phyloP scores from a whole-genome alignment of 208 protist genomes.

The Paratrypanosoma confusum region DNA sequence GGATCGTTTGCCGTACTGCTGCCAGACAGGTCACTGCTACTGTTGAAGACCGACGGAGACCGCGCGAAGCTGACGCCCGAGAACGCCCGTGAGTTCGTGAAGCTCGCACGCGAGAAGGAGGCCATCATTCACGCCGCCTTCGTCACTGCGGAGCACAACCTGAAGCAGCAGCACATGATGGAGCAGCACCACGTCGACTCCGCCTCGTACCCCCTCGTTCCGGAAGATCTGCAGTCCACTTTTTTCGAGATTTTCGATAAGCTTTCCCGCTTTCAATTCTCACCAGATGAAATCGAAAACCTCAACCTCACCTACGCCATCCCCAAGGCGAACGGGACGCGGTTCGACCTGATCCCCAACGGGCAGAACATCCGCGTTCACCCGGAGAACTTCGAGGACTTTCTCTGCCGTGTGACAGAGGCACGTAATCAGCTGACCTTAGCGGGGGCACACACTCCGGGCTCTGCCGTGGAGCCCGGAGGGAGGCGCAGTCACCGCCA shows the following conservation, averaged over 20 bases:
- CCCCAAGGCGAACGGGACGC: constrained; percentile 2
- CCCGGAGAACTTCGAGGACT: constrained; percentile 25
- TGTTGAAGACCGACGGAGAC: constrained; percentile 6
- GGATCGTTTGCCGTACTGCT: constrained; percentile 3
- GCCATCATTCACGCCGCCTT: constrained; percentile 11
- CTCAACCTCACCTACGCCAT: constrained; percentile 20
- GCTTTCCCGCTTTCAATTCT: constrained; percentile 9
- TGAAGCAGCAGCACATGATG: constrained; percentile 1
- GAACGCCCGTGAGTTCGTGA: constrained; percentile 7
- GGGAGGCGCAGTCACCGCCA: constrained; percentile 5
- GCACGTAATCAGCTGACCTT: constrained; percentile 9
- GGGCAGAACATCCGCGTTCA: constrained; percentile 33
- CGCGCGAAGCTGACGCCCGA: constrained; percentile 4
- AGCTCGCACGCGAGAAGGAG: constrained; percentile 1
- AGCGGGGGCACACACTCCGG: too few relatives aligned
- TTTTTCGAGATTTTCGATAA: constrained; percentile 3
- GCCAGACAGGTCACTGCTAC: constrained; percentile 1
- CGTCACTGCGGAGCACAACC: constrained; percentile 6
- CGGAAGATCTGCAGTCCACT: constrained; percentile 4
- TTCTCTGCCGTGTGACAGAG: constrained; percentile 18
- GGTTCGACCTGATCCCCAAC: constrained; percentile 32
- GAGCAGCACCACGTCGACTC: constrained; percentile 10
- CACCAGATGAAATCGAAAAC: constrained; percentile 7
- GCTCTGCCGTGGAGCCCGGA: constrained; percentile 6
- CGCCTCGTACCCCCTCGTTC: constrained; percentile 14